Percentiles rank a stretch among this genome's conserved stretches.
phyloP scores from a whole-genome alignment of 1,139 yeast species.

The Diutina pseudorugosa region DNA sequence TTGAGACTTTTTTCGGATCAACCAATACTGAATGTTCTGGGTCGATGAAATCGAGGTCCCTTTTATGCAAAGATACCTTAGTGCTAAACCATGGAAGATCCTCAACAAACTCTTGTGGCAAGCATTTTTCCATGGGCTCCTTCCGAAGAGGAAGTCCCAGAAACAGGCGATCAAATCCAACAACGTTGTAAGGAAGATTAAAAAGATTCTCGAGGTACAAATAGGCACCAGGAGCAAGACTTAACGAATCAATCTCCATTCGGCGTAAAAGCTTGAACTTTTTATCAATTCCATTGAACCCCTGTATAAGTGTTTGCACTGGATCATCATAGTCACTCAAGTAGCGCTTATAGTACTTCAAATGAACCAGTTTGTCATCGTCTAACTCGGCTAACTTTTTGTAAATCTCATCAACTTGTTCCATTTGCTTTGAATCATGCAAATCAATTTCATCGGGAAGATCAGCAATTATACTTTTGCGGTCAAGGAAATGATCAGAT shows the following conservation, averaged over 20 bases:
- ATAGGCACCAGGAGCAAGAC: neutral
- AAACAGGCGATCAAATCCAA: constrained; percentile 31
- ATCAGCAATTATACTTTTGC: constrained; percentile 20
- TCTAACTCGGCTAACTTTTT: constrained; percentile 22
- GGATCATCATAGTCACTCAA: constrained; percentile 20
- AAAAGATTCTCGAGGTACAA: neutral
- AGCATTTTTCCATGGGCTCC: constrained; percentile 11
- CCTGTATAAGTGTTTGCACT: neutral
- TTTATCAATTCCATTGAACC: constrained; percentile 14
- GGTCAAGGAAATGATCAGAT: constrained; percentile 25
- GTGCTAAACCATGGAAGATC: constrained; percentile 24
- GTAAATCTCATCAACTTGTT: constrained; percentile 21
- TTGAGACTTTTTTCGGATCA: constrained; percentile 1
- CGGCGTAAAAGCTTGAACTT: constrained; percentile 26
- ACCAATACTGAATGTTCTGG: constrained; percentile 7
- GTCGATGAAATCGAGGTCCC: constrained; percentile 28
- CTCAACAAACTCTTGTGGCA: constrained; percentile 30
- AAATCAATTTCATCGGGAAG: constrained; percentile 30
- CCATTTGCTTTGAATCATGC: constrained; percentile 14
- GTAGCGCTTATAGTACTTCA: constrained; percentile 24
- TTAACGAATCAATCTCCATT: constrained; percentile 14
- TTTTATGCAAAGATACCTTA: constrained; percentile 23
- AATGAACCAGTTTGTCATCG: constrained; percentile 25
- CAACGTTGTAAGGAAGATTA: constrained; percentile 23
- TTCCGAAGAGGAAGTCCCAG: constrained; percentile 27